phyloP scores from a whole-genome alignment of 1,139 yeast species.

The Yamadazyma epiphylla region DNA sequence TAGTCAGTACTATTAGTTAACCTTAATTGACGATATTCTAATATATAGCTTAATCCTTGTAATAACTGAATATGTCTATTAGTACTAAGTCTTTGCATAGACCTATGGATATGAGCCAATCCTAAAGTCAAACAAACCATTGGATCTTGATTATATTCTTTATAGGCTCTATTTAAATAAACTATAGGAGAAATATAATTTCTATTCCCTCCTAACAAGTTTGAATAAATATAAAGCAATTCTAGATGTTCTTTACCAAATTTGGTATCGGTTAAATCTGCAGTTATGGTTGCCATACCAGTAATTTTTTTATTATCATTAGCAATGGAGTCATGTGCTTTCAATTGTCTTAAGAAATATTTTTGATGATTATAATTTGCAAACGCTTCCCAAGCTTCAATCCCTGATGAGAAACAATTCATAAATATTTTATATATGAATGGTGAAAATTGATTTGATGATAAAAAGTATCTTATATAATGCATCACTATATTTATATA shows the following conservation, averaged over 20 bases:
- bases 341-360: conserved; percentile 81
- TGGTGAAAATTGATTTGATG: conserved; percentile 71
- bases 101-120: conserved; percentile 80
- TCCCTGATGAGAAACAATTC: conserved; percentile 64
- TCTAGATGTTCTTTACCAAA: conserved; percentile 60
- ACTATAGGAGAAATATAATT: conserved; percentile 78
- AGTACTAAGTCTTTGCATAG: conserved; percentile 84
- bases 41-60: conserved; percentile 77
- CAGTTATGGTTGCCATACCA: conserved; percentile 75
- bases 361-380: conserved; percentile 84
- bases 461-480: conserved; percentile 59
- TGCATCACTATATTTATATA: conserved; percentile 44
- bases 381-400: conserved; percentile 53
- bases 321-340: conserved; percentile 75
- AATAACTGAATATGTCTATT: conserved; percentile 84
- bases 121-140: conserved; percentile 73
- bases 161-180: conserved; percentile 61
- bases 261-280: conserved; percentile 36
- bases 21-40: conserved; percentile 60
- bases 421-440: conserved; percentile 64
- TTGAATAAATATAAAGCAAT: conserved; percentile 72
- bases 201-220: conserved; percentile 75
- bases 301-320: conserved; percentile 43
- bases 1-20: conserved; percentile 38
- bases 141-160: conserved; percentile 67